These are phyloP conservation scores for Conoideocrella luteorostrata DNA, from an alignment of 2,329 filamentous ascomycete genomes.

Conservation along the genomic window DNA sequence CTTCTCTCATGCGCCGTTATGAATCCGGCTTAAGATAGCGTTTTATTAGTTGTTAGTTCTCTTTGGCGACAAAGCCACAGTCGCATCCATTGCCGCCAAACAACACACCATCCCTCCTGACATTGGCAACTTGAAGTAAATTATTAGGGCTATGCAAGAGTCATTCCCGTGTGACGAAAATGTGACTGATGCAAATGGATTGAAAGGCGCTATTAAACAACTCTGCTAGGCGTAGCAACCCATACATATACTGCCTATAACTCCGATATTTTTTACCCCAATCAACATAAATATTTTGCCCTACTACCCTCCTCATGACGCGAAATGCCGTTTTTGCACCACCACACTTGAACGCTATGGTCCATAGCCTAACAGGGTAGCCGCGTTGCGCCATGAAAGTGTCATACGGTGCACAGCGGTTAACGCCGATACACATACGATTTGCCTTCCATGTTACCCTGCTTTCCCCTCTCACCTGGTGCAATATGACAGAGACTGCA, in stretches of 20 bases:
- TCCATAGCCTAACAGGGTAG: neutral
- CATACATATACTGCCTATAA: constrained; percentile 1
- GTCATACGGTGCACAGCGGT: neutral
- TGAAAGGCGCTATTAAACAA: neutral
- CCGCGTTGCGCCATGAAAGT: neutral
- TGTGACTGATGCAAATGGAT: neutral
- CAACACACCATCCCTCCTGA: no score
- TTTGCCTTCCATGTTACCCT: neutral
- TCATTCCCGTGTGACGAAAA: no score
- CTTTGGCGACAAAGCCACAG: neutral
- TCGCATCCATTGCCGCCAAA: neutral
- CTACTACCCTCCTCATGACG: neutral
- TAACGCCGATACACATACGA: neutral
- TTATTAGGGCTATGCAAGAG: no score
- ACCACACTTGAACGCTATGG: neutral
- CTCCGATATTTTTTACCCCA: constrained; percentile 1
- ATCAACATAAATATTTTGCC: neutral
- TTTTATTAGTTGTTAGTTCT: no score
- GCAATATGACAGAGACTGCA: neutral
- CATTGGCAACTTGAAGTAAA: no score
- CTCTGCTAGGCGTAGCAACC: no score
- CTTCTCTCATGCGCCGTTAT: neutral
- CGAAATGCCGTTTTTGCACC: no score
- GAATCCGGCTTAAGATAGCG: neutral
- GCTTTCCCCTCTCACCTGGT: neutral